Conservation (phyloP, 495 filamentous ascomycete genomes). For the Astrothelium macrocarpum region DNA sequence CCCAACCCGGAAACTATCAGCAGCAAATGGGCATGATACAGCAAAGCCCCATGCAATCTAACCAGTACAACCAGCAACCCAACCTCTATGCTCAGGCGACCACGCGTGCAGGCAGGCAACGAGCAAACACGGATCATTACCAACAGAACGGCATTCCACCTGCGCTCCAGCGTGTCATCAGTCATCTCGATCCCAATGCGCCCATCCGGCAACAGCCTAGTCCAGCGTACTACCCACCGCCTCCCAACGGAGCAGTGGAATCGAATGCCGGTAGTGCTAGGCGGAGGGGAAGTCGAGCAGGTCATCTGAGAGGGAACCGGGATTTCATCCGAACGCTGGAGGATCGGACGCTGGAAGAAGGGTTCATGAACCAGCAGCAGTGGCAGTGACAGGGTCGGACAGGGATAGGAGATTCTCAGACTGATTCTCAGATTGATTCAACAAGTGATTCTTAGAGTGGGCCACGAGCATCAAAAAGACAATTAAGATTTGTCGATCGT, state of each 20-base stretch:
- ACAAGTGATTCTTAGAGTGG: no score
- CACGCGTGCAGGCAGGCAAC: constrained; percentile 70
- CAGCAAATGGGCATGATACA: constrained; percentile 49
- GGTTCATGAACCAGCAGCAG: constrained; percentile 54
- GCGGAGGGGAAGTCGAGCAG: constrained; percentile 67
- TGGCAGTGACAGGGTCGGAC: constrained; percentile 43
- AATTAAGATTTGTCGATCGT: no score
- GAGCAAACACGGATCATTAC: constrained; percentile 92
- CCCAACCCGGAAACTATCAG: constrained; percentile 43
- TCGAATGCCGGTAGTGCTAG: constrained; percentile 52
- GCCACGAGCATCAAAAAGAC: no score
- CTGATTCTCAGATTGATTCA: not conserved
- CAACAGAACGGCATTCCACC: constrained; percentile 84
- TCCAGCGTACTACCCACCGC: constrained; percentile 94
- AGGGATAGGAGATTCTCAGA: not conserved
- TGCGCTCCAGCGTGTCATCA: constrained; percentile 90
- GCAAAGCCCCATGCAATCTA: constrained; percentile 62
- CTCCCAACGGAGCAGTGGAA: constrained; percentile 73
- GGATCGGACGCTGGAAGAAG: constrained; percentile 86
- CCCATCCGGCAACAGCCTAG: constrained; percentile 93
- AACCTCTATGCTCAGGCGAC: constrained; percentile 83
- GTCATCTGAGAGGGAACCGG: constrained; percentile 52
- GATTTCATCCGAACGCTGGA: constrained; percentile 92
- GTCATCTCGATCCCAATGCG: constrained; percentile 88
- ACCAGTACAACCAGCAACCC: constrained; percentile 56